phyloP scores from a whole-genome alignment of 371 early-diverging fungal genomes.

The Rhizopus microsporus region DNA sequence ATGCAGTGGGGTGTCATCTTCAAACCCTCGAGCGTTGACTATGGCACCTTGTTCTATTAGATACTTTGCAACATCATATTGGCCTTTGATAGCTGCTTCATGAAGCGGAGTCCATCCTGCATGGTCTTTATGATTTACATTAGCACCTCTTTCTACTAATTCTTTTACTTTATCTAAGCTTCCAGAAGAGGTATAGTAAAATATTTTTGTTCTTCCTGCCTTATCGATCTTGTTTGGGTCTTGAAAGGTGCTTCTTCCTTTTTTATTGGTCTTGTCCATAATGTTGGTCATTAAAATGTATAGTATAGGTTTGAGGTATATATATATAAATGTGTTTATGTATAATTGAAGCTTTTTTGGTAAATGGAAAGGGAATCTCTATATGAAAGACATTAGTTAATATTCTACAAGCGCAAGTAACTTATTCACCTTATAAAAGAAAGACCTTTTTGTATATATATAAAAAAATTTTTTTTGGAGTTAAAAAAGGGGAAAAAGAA shows the following conservation, averaged over 20 bases:
- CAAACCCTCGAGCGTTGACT: conserved; percentile 57
- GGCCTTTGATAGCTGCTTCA: conserved; percentile 63
- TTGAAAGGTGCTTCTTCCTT: conserved; percentile 26
- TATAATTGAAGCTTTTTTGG: no score
- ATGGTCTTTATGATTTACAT: conserved; percentile 57
- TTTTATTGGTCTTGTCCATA: background rate
- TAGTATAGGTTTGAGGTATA: no score
- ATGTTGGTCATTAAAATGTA: no score
- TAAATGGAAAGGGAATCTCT: no score
- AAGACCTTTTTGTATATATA: no score
- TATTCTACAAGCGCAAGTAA: no score
- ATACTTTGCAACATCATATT: conserved; percentile 53
- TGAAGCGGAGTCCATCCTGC: conserved; percentile 69
- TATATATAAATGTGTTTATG: no score
- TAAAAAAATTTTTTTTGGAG: no score
- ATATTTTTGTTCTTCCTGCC: conserved; percentile 55
- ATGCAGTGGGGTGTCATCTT: conserved; percentile 76
- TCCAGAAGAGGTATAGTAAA: conserved; percentile 47
- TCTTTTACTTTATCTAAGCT: conserved; percentile 47
- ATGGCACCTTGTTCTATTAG: conserved; percentile 56
- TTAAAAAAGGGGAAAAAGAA: no score
- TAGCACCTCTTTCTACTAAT: conserved; percentile 46
- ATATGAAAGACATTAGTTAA: no score
- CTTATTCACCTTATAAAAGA: no score
- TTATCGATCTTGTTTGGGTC: conserved; percentile 55